Evolutionary conservation across 805 yeast species (phyloP), one percentile per base, ranked within the genome.

Genomic region (Zygoascus ofunaensis): DNA sequence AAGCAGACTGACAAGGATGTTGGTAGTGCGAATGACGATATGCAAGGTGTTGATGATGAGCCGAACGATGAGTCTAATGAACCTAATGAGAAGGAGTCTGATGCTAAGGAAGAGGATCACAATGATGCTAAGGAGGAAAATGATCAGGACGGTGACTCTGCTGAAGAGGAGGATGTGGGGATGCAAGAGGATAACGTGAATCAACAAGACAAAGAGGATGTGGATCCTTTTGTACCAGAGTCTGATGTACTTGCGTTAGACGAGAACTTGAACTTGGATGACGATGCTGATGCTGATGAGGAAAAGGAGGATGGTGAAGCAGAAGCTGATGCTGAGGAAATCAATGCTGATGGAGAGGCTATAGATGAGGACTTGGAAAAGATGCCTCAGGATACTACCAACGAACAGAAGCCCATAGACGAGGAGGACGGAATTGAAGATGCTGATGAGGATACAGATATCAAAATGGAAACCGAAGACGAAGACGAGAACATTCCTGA

Each of bases 231-330:
- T 46, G 86, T 81, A 38, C 90, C 89, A 17, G 95, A 92, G 59
- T 70, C 79, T 4, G 97, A 92, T 48, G 79, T 89, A 2, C 68
- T 90, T 51, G 96, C 92, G 19, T 69, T 90, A 23, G 97, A 97
- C 0, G 97, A 92, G 14, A 95, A 89, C 55, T 76, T 90, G 71
- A 79, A 90, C 53, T 68, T 90, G 24, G 97, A 90, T 57, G 79
- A 80, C n/a, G 94, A 76, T 20, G 80, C 63, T 4, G 72, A 69
- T n/a, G 72, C 66, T 1, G 73, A 68, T 4, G 72, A 66, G 5
- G 65, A 61, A 2, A 65, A 60, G 21, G 69, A 61, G 12, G 64
- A 60, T 2, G 61, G 57, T 1, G 59, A 54, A 4, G 61, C 51
- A 4, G 62, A 52, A 1, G 66, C 55, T n/a, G 65, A 55, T 18